phyloP scores from a whole-genome alignment of 2,329 filamentous ascomycete genomes.

The Apiospora koreana region DNA sequence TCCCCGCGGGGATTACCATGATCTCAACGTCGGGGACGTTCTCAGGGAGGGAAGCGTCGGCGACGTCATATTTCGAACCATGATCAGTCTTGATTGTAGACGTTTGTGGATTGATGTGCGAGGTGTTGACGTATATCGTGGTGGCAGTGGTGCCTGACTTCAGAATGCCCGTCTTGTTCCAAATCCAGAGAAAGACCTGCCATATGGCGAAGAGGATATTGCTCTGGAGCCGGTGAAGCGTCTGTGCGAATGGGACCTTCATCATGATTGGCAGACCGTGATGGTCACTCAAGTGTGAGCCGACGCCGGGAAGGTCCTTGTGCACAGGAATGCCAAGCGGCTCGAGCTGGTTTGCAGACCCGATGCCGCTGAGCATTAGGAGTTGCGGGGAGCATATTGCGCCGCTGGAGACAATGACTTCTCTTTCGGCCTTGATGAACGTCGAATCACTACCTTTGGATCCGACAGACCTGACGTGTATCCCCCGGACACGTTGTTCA shows the following conservation, averaged over 20 bases:
- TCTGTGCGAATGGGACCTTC: slow-evolving; percentile 13
- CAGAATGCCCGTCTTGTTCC: slow-evolving; percentile 13
- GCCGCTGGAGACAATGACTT: slow-evolving; percentile 17
- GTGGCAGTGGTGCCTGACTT: slow-evolving; percentile 13
- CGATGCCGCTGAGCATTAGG: slow-evolving; percentile 18
- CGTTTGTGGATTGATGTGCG: slow-evolving; percentile 10
- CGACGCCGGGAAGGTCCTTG: slow-evolving; percentile 16
- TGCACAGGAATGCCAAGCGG: slow-evolving; percentile 9
- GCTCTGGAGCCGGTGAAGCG: slow-evolving; percentile 11
- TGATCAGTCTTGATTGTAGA: background rate
- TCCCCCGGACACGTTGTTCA: background rate
- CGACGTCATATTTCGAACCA: background rate
- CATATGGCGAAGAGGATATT: slow-evolving; percentile 14
- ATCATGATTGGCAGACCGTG: slow-evolving; percentile 17
- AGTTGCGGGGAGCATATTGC: slow-evolving; percentile 17
- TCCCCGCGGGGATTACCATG: slow-evolving; percentile 41
- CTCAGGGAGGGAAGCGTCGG: slow-evolving; percentile 19
- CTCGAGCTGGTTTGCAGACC: slow-evolving; percentile 4
- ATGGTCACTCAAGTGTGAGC: slow-evolving; percentile 16
- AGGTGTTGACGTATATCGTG: slow-evolving; percentile 15
- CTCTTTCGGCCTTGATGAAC: slow-evolving; percentile 13
- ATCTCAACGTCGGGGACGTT: slow-evolving; percentile 35
- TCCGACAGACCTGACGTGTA: slow-evolving; percentile 10
- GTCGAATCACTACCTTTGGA: background rate
- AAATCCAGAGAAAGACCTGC: slow-evolving; percentile 14